Base-by-base conservation (phyloP, 1,139 yeast species). In the Suhomyces wounanorum region DNA sequence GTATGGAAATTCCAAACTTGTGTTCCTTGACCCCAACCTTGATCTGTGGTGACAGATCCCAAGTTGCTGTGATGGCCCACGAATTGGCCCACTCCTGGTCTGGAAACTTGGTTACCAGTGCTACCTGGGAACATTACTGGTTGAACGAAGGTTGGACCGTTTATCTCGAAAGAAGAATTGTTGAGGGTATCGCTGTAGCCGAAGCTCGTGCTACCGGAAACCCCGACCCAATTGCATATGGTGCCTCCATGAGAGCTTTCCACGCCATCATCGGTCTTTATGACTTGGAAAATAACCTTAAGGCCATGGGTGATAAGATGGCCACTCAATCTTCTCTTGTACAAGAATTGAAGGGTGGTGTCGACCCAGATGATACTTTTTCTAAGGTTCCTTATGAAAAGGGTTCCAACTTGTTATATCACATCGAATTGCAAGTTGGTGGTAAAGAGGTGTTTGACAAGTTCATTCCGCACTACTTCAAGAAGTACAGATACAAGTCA, bases 91-190 rank as follows among this genome's bases (percentile, higher is more conserved):
- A 90, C 67, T 87, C 96, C 35, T 90, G 96, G 96, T 81, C 90
- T 3, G 97, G 97, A 44, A 90, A 90, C 66, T 77, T 90, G 58
- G 96, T 90, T 44, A 90, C 97, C 40, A 90, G 89, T 70, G 84
- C 88, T 61, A 85, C 94, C 0, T 90, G 96, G 95, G 94, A 89
- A 66, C 96, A 90, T 70, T 89, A 91, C 67, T 91, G 96, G 96
- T 78, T 91, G 57, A 91, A 91, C 65, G 97, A 91, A 72, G 97
- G 97, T 40, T 90, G 97, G 97, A 89, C 97, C 14, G 97, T 91
- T 26, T 91, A 90, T 65, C 70, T 91, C 38, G 97, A 91, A 68
- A 82, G 97, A 66, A 78, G 96, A 61, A 91, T 91, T 55, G 73
- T 84, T 41, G 96, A 89, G 31, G 82, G 79, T 7, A 69, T 89